Percentiles rank a stretch among this genome's conserved stretches.
These are phyloP conservation scores for Brettanomyces bruxellensis DNA, from an alignment of 805 yeast genomes.

Conservation along the genomic window DNA sequence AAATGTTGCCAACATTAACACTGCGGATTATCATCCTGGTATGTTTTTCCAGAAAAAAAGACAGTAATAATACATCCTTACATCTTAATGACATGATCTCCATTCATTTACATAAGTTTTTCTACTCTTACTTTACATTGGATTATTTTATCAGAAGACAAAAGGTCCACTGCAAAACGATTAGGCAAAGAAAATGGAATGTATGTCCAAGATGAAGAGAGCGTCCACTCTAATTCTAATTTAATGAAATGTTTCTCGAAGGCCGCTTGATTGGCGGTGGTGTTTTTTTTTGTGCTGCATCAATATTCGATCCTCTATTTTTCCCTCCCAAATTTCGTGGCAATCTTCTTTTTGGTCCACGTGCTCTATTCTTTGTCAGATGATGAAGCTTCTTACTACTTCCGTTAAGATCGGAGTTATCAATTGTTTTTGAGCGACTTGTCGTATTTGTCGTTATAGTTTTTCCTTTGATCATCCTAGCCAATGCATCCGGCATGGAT, in stretches of 20 bases:
- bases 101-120: no score
- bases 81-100: background rate
- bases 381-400: slow-evolving; percentile 29
- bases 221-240: background rate
- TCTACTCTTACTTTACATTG: no score
- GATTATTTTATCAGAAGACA: no score
- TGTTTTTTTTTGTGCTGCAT: slow-evolving; percentile 6
- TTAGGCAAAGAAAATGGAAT: no score
- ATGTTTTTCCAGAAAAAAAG: no score
- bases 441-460: background rate
- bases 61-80: no score
- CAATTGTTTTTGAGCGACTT: slow-evolving; percentile 10
- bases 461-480: background rate
- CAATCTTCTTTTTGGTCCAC: slow-evolving; percentile 43
- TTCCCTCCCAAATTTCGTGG: slow-evolving; percentile 24
- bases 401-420: slow-evolving; percentile 12
- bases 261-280: slow-evolving; percentile 22
- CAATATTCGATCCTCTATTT: background rate
- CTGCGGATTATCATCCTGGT: no score
- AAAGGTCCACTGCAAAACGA: no score
- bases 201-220: no score
- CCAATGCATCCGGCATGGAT: slow-evolving; percentile 11
- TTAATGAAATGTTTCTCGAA: slow-evolving; percentile 11
- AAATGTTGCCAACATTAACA: no score
- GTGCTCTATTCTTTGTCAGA: slow-evolving; percentile 36